Evolutionary conservation across 306 rosid species (phyloP).

Genomic region (cucumber (Cucumis sativus)): DNA sequence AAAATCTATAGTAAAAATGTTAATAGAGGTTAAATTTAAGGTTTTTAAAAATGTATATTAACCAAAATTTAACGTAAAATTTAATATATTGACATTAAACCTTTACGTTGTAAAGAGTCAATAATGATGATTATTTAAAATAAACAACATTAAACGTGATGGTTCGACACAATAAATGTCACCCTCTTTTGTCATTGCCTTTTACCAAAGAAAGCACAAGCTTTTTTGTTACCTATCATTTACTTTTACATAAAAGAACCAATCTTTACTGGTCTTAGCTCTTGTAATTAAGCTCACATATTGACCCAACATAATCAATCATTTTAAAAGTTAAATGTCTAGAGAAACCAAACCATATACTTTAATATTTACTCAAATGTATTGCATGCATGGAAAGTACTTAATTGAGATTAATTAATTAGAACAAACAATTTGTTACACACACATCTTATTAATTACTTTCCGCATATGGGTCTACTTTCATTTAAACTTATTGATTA

Average conservation of each 20-base stretch:
- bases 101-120: neutral
- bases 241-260: neutral
- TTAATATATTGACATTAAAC: no score
- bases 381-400: neutral
- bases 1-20: no score
- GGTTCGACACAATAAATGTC: neutral
- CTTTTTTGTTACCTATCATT: neutral
- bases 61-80: no score
- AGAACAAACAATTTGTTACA: neutral
- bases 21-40: no score
- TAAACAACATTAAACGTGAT: neutral
- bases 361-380: neutral
- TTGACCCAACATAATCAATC: constrained; percentile 1
- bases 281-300: neutral
- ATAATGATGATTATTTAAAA: neutral
- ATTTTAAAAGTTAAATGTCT: neutral
- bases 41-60: no score
- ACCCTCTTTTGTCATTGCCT: neutral
- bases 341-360: neutral
- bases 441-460: neutral
- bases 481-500: neutral
- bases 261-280: neutral
- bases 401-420: neutral
- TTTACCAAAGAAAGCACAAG: neutral
- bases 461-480: neutral